phyloP scores from a whole-genome alignment of 345 rosid species.

The Linum tenue region DNA sequence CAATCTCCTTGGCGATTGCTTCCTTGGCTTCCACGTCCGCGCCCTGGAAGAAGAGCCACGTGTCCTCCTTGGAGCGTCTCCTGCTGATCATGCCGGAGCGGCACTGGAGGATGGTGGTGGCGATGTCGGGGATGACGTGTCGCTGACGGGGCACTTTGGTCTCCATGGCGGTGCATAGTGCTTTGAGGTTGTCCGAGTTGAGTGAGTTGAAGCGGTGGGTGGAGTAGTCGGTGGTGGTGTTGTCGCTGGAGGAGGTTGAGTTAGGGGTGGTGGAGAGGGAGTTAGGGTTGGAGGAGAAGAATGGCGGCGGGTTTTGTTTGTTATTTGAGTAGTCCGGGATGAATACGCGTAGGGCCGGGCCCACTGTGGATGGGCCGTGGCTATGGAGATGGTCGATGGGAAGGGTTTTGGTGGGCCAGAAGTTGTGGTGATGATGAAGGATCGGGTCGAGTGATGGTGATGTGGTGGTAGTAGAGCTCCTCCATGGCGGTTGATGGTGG shows the following conservation, averaged over 20 bases:
- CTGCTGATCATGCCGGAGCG: conserved; percentile 19
- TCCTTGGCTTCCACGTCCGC: conserved; percentile 21
- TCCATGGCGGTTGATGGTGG: background rate
- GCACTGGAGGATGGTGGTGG: conserved; percentile 23
- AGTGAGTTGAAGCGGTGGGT: conserved; percentile 46
- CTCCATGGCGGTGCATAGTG: conserved; percentile 19
- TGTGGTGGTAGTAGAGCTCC: background rate
- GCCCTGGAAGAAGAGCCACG: conserved; percentile 27
- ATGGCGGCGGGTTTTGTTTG: background rate
- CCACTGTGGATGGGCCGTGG: background rate
- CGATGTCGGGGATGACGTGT: conserved; percentile 20
- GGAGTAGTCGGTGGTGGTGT: conserved; percentile 43
- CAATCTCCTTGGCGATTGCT: conserved; percentile 25
- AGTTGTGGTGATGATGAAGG: too few relatives aligned
- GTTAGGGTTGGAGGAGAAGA: conserved; percentile 25
- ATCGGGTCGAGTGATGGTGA: background rate
- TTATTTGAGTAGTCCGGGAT: background rate
- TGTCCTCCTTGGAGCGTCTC: conserved; percentile 13
- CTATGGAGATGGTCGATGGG: too few relatives aligned
- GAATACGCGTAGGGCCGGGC: too few relatives aligned
- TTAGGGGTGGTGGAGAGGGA: conserved; percentile 33
- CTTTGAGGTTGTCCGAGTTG: conserved; percentile 24
- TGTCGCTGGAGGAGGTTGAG: conserved; percentile 62
- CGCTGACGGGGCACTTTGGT: conserved; percentile 22
- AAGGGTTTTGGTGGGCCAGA: too few relatives aligned